Percentiles rank a stretch among this genome's conserved stretches.
These are phyloP conservation scores for Rhodamnia argentea DNA, from an alignment of 345 rosid species.

Conservation along the genomic window DNA sequence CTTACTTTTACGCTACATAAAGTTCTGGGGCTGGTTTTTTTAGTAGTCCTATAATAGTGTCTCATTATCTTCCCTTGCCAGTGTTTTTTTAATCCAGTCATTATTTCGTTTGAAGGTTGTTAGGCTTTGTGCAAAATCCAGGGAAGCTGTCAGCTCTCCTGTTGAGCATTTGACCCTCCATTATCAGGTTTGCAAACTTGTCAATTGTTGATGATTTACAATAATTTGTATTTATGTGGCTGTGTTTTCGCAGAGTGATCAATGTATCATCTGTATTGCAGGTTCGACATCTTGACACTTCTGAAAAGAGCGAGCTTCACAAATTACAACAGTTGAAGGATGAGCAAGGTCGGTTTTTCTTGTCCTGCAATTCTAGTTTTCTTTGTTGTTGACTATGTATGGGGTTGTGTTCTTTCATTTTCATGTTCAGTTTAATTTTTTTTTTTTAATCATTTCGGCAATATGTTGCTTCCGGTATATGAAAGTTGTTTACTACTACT, in stretches of 20 bases:
- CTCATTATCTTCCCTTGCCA: neutral
- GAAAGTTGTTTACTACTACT: neutral
- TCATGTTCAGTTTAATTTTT: neutral
- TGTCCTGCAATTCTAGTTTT: neutral
- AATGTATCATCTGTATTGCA: conserved; percentile 14
- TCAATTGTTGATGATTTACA: neutral
- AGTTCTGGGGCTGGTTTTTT: neutral
- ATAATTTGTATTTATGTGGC: neutral
- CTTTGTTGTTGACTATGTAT: neutral
- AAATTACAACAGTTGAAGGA: conserved; percentile 97
- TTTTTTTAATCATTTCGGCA: neutral
- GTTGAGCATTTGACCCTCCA: conserved; percentile 99
- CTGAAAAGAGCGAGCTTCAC: conserved; percentile 98
- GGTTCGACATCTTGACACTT: conserved; percentile 98
- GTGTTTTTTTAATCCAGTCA: neutral
- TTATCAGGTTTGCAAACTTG: conserved; percentile 69
- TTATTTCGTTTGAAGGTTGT: conserved; percentile 49
- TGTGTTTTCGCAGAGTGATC: neutral
- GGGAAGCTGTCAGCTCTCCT: conserved; percentile 99
- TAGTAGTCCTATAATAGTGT: neutral
- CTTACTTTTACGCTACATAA: neutral
- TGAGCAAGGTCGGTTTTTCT: conserved; percentile 72
- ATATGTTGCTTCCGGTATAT: neutral
- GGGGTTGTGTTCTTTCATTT: neutral
- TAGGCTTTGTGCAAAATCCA: conserved; percentile 97